Base-by-base conservation (phyloP, 2,329 filamentous ascomycete species). In the Rugonectria rugulosa region DNA sequence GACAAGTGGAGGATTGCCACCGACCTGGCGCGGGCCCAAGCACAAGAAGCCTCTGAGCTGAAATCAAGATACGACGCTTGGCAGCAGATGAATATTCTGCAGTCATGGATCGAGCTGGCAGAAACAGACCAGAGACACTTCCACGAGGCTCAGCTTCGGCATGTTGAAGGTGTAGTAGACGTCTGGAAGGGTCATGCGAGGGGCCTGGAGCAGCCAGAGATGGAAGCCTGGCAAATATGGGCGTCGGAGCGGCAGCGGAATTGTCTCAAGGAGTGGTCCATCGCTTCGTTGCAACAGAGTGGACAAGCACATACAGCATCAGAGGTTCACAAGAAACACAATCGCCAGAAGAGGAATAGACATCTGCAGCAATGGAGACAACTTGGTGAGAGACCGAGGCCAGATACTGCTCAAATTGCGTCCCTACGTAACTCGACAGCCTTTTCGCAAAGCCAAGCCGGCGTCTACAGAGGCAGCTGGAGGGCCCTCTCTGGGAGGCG, bases 291-390 rank as follows among this genome's bases (percentile, higher is more conserved):
- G 23, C 74, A 75, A 44, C 70, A 68, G 38, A 68, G 70, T 41
- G 73, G 74, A 2, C 72, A 75, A 44, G 73, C 68, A 9, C 74
- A 76, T 47, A 75, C 73, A 3, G 74, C 74, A 8, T 58, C 52
- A 6, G 70, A 68, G 49, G 71, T 72, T 12, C 61, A 60, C 15
- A 67, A 70, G 53, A 72, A 70, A 46, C 65, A 73, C 44, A 66
- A 68, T 26, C 64, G 67, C 6, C 72, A 75, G 49, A 68, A 65
- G 43, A 68, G 72, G 11, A 66, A 64, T 29, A 66, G 69, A 40
- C 57, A 61, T 15, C 60, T 75, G 20, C 67, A 73, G 31, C 24
- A 60, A 5, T 76, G 74, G 74, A 72, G 61, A 23, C 58, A 68
- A 11, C 49, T 53, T 10, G 60, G 59, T 11, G 59, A 58, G 19